Evolutionary conservation across 164 flowering plant species (phyloP).

Genomic region (Chloranthus sessilifolius): DNA sequence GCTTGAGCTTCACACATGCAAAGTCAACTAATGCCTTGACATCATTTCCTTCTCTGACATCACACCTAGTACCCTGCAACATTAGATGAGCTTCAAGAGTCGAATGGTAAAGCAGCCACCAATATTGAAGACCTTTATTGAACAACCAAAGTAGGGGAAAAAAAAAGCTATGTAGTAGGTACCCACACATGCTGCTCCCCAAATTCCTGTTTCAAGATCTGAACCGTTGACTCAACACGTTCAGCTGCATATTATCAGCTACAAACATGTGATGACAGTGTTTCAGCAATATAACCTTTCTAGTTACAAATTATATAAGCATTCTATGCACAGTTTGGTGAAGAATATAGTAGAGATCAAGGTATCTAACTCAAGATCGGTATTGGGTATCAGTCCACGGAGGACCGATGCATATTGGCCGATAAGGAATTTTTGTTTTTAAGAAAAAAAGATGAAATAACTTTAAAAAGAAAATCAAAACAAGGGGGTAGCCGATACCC

Average conservation of each 20-base stretch:
- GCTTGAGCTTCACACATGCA: constrained; percentile 50
- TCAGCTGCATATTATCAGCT: constrained; percentile 41
- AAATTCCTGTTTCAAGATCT: constrained; percentile 50
- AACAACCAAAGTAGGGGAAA: neutral
- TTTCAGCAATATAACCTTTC: too few relatives aligned
- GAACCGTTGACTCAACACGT: constrained; percentile 65
- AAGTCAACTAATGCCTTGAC: constrained; percentile 68
- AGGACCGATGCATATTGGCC: too few relatives aligned
- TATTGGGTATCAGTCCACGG: too few relatives aligned
- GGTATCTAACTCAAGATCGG: too few relatives aligned
- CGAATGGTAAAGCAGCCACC: neutral
- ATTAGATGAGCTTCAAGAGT: constrained; percentile 3
- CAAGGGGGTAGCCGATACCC: too few relatives aligned
- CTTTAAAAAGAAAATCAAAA: too few relatives aligned
- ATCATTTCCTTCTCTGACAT: constrained; percentile 71
- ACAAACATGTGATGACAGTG: too few relatives aligned
- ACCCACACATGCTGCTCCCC: constrained; percentile 98
- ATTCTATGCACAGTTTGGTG: too few relatives aligned
- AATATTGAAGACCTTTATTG: constrained; percentile 6
- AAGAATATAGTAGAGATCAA: too few relatives aligned
- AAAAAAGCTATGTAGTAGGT: constrained; percentile 35
- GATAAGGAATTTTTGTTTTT: too few relatives aligned
- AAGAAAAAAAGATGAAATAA: too few relatives aligned
- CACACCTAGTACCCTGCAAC: constrained; percentile 75
- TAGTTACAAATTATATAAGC: too few relatives aligned